Evolutionary conservation across 441 rosid genomes (phyloP).

Genomic region (Omphalea diandra): DNA sequence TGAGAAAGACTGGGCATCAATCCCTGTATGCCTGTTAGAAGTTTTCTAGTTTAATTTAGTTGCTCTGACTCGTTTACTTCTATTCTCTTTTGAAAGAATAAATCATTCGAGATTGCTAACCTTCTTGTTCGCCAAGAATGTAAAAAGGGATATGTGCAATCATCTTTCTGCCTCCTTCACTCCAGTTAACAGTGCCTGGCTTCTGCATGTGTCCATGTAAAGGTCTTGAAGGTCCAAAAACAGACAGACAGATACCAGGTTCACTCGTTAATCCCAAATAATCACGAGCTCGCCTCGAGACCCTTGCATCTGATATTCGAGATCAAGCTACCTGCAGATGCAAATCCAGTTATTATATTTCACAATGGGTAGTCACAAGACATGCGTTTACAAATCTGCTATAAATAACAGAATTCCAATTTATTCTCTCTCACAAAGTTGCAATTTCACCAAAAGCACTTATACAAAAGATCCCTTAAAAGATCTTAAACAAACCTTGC

Average conservation of each 20-base stretch:
- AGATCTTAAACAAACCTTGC: slow-evolving; percentile 55
- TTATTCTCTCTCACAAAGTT: background rate
- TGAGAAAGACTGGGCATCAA: background rate
- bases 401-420: background rate
- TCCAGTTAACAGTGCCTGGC: slow-evolving; percentile 85
- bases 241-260: slow-evolving; percentile 74
- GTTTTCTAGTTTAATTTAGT: background rate
- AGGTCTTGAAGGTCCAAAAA: slow-evolving; percentile 69
- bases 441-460: background rate
- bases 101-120: slow-evolving; percentile 35
- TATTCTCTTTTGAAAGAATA: background rate
- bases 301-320: slow-evolving; percentile 75
- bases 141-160: slow-evolving; percentile 79
- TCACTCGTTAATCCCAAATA: slow-evolving; percentile 84
- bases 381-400: background rate
- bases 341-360: slow-evolving; percentile 13
- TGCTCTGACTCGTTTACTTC: no score
- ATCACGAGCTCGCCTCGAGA: slow-evolving; percentile 85
- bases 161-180: slow-evolving; percentile 68
- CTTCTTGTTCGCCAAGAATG: slow-evolving; percentile 81
- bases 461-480: background rate
- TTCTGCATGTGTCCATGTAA: slow-evolving; percentile 41
- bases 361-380: background rate
- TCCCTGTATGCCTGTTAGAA: background rate
- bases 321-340: slow-evolving; percentile 79